Evolutionary conservation across 371 early-diverging fungal genomes (phyloP).

Genomic region (Syncephalastrum racemosum): DNA sequence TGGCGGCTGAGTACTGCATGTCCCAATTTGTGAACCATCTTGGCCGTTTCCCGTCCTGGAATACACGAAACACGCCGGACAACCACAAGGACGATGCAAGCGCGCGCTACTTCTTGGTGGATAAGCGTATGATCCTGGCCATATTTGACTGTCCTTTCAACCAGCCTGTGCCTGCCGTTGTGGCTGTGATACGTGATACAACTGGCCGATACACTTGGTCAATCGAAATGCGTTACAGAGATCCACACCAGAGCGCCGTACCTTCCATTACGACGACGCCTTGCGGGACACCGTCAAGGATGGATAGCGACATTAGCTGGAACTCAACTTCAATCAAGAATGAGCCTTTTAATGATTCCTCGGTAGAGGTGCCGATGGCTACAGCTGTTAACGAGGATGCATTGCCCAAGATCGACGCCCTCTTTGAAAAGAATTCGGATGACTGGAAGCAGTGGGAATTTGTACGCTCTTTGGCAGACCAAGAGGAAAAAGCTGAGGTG

Average conservation of each 20-base stretch:
- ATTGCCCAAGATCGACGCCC: constrained; percentile 37
- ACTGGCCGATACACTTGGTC: constrained; percentile 76
- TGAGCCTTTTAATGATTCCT: not conserved
- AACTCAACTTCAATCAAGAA: constrained; percentile 9
- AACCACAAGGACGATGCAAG: constrained; percentile 9
- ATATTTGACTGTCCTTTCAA: constrained; percentile 29
- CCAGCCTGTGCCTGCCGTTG: constrained; percentile 37
- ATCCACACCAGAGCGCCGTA: constrained; percentile 15
- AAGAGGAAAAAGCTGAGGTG: constrained; percentile 26
- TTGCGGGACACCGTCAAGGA: constrained; percentile 11
- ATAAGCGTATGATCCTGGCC: constrained; percentile 65
- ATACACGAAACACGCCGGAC: constrained; percentile 16
- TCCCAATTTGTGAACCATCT: constrained; percentile 67
- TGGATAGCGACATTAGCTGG: not conserved
- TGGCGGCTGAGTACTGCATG: constrained; percentile 77
- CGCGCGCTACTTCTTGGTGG: constrained; percentile 62
- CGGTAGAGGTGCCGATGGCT: constrained; percentile 10
- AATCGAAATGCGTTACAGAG: constrained; percentile 51
- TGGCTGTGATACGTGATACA: constrained; percentile 64
- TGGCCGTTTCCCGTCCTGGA: constrained; percentile 65
- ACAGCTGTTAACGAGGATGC: constrained; percentile 32
- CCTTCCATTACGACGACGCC: constrained; percentile 17
- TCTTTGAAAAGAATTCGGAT: constrained; percentile 34
- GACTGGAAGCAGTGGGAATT: constrained; percentile 37
- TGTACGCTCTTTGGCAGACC: constrained; percentile 27